Evolutionary conservation across 106 monocot species (phyloP).

Genomic region (Hemerocallis citrina): DNA sequence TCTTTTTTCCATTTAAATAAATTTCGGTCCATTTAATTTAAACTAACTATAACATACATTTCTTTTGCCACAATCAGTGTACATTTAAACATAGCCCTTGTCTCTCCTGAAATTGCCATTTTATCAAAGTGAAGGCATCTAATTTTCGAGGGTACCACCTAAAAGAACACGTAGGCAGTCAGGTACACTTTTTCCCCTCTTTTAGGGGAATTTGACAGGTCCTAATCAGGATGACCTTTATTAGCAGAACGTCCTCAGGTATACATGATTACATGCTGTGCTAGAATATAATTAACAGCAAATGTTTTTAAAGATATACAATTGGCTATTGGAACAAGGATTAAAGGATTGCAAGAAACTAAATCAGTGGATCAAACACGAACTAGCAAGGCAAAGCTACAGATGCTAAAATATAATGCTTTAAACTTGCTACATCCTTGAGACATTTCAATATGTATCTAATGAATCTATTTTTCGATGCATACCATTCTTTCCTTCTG

Average conservation of each 20-base stretch:
- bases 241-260: background rate
- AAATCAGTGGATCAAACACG: background rate
- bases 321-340: background rate
- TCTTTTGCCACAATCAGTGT: too few relatives aligned
- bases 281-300: background rate
- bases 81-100: too few relatives aligned
- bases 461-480: background rate
- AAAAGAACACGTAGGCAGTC: too few relatives aligned
- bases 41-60: too few relatives aligned
- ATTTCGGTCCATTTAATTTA: too few relatives aligned
- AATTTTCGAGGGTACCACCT: too few relatives aligned
- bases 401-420: background rate
- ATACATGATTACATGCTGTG: background rate
- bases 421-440: background rate
- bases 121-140: background rate
- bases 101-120: too few relatives aligned
- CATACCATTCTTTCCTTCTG: constrained; percentile 69
- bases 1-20: too few relatives aligned
- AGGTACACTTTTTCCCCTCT: too few relatives aligned
- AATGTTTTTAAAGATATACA: background rate
- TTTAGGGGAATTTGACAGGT: too few relatives aligned
- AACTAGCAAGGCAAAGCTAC: background rate
- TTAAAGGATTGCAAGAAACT: background rate
- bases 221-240: too few relatives aligned
- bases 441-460: background rate